phyloP scores from a whole-genome alignment of 768 basidiomycete species.

The Tremella mesenterica region DNA sequence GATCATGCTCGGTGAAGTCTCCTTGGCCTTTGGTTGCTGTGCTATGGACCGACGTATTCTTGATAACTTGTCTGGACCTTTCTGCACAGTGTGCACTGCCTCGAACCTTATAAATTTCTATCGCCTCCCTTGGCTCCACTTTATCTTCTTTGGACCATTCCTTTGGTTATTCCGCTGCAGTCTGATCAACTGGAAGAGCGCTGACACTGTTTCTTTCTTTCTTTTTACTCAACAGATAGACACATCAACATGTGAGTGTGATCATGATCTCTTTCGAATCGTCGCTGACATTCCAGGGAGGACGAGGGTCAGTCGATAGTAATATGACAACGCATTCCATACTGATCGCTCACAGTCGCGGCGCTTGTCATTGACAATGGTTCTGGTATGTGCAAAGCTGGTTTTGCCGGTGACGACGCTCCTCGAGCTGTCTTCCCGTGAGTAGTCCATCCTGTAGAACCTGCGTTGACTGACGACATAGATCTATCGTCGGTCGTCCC shows the following conservation, averaged over 20 bases:
- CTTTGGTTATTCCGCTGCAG: no score
- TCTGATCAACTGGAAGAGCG: neutral
- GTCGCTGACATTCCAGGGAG: conserved; percentile 12
- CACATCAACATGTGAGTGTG: conserved; percentile 25
- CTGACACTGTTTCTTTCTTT: conserved; percentile 7
- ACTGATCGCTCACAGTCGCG: conserved; percentile 23
- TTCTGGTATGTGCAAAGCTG: conserved; percentile 99
- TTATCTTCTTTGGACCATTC: no score
- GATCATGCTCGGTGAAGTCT: no score
- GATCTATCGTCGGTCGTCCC: conserved; percentile 86
- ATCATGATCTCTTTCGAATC: neutral
- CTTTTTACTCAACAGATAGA: conserved; percentile 13
- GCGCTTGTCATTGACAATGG: conserved; percentile 45
- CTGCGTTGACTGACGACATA: conserved; percentile 18
- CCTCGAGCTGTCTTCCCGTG: conserved; percentile 92
- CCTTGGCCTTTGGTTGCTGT: no score
- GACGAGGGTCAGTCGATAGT: conserved; percentile 20
- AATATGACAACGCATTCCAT: neutral
- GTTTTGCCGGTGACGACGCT: conserved; percentile 73
- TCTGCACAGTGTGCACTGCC: no score
- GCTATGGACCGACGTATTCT: no score
- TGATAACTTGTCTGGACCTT: no score
- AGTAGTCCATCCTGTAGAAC: conserved; percentile 42
- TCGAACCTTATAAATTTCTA: no score
- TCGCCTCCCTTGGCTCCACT: no score